phyloP scores from a whole-genome alignment of 257 asterid species.

The Linderniella brevidens region DNA sequence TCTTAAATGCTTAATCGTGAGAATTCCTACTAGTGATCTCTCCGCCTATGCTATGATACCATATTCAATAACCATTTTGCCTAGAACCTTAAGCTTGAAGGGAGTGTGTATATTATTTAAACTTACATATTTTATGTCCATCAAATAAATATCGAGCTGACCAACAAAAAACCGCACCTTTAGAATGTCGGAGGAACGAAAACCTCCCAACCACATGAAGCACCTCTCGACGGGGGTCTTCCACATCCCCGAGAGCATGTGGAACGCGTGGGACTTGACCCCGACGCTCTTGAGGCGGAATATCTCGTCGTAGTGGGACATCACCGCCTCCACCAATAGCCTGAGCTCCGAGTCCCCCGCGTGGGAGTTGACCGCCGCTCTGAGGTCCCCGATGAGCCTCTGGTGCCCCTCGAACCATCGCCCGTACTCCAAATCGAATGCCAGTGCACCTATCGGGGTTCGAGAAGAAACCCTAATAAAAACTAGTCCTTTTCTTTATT shows the following conservation, averaged over 20 bases:
- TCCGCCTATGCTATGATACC: too few species aligned
- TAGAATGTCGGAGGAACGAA: conserved; percentile 74
- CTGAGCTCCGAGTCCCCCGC: conserved; percentile 22
- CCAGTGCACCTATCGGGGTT: conserved; percentile 5
- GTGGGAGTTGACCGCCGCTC: conserved; percentile 44
- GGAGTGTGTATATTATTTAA: too few species aligned
- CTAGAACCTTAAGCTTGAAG: too few species aligned
- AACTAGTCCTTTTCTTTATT: neutral
- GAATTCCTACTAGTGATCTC: too few species aligned
- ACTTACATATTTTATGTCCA: too few species aligned
- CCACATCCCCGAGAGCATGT: conserved; percentile 85
- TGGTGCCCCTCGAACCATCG: conserved; percentile 25
- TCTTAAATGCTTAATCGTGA: too few species aligned
- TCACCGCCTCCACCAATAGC: conserved; percentile 13
- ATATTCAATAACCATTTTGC: too few species aligned
- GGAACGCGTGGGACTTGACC: conserved; percentile 26
- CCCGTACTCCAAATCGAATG: conserved; percentile 20
- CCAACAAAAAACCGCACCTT: conserved; percentile 23
- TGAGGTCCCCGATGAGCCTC: conserved; percentile 21
- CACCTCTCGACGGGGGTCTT: conserved; percentile 66
- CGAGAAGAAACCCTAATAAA: neutral
- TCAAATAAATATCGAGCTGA: too few species aligned
- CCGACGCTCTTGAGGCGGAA: conserved; percentile 25
- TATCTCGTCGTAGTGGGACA: conserved; percentile 37
- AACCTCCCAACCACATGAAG: conserved; percentile 94